Evolutionary conservation across 1,284 basidiomycete genomes (phyloP).

Genomic region (Leccinum discolor): DNA sequence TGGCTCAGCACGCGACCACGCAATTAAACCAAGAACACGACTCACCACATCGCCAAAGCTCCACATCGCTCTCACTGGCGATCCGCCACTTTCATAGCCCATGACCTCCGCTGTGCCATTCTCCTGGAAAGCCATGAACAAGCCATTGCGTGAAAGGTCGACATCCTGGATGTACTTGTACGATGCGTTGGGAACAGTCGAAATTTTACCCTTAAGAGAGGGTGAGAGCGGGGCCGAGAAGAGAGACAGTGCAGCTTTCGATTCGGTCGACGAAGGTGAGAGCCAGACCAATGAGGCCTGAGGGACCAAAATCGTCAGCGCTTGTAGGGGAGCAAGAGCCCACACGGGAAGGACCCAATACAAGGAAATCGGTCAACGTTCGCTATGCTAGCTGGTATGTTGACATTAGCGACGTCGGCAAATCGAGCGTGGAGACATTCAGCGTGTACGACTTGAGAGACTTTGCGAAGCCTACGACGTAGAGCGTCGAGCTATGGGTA

Average conservation of each 20-base stretch:
- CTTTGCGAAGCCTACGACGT: constrained; percentile 70
- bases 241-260: constrained; percentile 34
- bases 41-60: constrained; percentile 63
- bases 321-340: constrained; percentile 31
- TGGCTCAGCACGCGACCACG: constrained; percentile 5
- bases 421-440: constrained; percentile 60
- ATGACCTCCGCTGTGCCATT: constrained; percentile 62
- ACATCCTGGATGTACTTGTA: constrained; percentile 59
- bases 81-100: constrained; percentile 38
- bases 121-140: constrained; percentile 52
- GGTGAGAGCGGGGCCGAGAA: constrained; percentile 56
- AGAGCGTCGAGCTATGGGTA: constrained; percentile 47
- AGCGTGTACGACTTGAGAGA: constrained; percentile 65
- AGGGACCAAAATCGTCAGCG: constrained; percentile 28
- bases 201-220: constrained; percentile 50
- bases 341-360: constrained; percentile 40
- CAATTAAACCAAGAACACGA: constrained; percentile 7
- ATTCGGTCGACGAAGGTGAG: constrained; percentile 40
- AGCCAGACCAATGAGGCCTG: constrained; percentile 58
- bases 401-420: constrained; percentile 49
- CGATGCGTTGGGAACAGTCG: constrained; percentile 40
- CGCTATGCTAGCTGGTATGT: constrained; percentile 61
- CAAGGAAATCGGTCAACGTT: constrained; percentile 34
- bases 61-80: constrained; percentile 49
- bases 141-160: constrained; percentile 47